phyloP scores from a whole-genome alignment of 108 stramenopile genomes.

The Fragilaria crotonensis region DNA sequence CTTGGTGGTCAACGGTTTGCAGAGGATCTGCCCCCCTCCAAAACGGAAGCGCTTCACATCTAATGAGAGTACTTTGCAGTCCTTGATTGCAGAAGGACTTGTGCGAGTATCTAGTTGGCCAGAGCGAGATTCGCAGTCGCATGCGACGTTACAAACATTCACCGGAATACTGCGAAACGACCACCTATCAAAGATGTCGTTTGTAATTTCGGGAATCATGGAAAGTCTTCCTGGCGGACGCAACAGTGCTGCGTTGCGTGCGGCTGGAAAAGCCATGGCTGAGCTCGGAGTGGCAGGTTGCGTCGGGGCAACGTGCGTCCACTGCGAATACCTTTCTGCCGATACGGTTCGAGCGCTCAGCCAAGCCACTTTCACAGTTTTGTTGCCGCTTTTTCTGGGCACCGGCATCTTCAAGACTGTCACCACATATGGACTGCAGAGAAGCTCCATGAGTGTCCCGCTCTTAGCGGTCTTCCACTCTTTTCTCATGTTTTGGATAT shows the following conservation, averaged over 20 bases:
- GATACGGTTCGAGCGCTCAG: slow-evolving; percentile 7
- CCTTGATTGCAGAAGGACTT: too few relatives aligned
- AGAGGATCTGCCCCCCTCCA: too few relatives aligned
- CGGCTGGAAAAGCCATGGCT: slow-evolving; percentile 13
- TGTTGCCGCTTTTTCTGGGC: slow-evolving; percentile 25
- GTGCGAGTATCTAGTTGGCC: too few relatives aligned
- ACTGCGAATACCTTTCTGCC: slow-evolving; percentile 8
- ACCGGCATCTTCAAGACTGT: slow-evolving; percentile 26
- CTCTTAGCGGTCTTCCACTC: slow-evolving; percentile 14
- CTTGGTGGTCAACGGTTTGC: too few relatives aligned
- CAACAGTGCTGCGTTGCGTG: slow-evolving; percentile 5
- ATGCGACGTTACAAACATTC: too few relatives aligned
- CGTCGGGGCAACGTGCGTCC: slow-evolving; percentile 19
- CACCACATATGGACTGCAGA: slow-evolving; percentile 10
- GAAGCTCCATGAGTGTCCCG: slow-evolving; percentile 15
- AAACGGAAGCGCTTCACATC: too few relatives aligned
- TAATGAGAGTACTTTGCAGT: too few relatives aligned
- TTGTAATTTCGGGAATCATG: too few relatives aligned
- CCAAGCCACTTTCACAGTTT: slow-evolving; percentile 13
- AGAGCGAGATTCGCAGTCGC: too few relatives aligned
- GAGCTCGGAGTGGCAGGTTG: slow-evolving; percentile 16
- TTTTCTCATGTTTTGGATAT: slow-evolving; percentile 6
- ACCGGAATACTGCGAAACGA: too few relatives aligned
- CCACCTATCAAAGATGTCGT: too few relatives aligned
- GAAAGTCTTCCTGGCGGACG: too few relatives aligned